These are phyloP conservation scores for Adansonia rubrostipa DNA, from an alignment of 441 rosid species.

Conservation along the genomic window DNA sequence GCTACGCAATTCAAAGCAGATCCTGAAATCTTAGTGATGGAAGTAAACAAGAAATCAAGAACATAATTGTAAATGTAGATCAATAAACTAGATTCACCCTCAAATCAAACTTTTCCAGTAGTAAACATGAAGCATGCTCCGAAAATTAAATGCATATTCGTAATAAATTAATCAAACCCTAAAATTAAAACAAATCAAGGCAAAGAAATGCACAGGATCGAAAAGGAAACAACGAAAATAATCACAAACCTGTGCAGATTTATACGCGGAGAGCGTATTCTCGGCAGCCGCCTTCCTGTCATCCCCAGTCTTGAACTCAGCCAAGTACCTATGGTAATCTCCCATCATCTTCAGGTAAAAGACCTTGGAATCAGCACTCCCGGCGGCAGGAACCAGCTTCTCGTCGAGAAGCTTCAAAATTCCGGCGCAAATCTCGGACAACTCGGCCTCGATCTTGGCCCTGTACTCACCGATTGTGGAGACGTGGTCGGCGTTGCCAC, in stretches of 20 bases:
- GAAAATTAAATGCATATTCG: neutral
- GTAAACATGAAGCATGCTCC: neutral
- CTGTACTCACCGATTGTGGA: constrained; percentile 59
- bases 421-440: constrained; percentile 67
- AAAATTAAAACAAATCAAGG: constrained; percentile 7
- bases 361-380: constrained; percentile 66
- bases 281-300: constrained; percentile 76
- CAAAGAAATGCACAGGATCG: neutral
- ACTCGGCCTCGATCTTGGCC: constrained; percentile 75
- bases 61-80: neutral
- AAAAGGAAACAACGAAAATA: neutral
- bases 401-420: constrained; percentile 64
- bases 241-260: constrained; percentile 51
- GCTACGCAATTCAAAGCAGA: too few species aligned
- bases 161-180: neutral
- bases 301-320: constrained; percentile 71
- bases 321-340: constrained; percentile 73
- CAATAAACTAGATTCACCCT: neutral
- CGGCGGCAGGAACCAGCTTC: constrained; percentile 61
- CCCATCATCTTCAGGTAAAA: constrained; percentile 85
- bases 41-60: neutral
- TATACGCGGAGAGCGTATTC: constrained; percentile 70
- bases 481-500: constrained; percentile 66
- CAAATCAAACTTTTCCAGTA: neutral
- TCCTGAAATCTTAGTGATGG: too few species aligned